A percentile compares a stretch with the other conserved stretches of the same genome.
Evolutionary conservation across 306 rosid genomes (phyloP).

Genomic region (Lathyrus tuberosus): DNA sequence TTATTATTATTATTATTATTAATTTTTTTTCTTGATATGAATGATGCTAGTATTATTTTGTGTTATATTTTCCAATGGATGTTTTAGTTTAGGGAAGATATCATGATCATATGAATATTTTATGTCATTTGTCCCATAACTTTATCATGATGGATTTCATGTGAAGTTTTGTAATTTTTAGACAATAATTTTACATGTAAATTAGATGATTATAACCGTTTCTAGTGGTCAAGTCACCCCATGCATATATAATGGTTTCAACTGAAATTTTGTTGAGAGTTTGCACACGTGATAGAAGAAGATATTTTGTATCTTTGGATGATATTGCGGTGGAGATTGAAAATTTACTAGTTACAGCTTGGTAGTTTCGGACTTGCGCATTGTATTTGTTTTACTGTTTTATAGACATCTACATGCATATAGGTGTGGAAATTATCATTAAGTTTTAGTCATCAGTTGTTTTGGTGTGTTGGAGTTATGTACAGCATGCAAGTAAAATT

Average conservation of each 20-base stretch:
- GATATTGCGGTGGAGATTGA: background rate
- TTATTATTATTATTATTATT: background rate
- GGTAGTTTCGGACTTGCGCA: background rate
- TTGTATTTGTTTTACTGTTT: background rate
- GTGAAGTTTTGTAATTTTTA: constrained; percentile 7
- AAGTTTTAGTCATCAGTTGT: background rate
- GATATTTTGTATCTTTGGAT: too few species aligned
- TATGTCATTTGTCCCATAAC: background rate
- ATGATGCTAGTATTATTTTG: background rate
- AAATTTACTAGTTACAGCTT: background rate
- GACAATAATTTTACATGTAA: constrained; percentile 2
- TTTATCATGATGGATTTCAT: background rate
- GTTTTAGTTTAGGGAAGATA: constrained; percentile 6
- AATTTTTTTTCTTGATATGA: too few species aligned
- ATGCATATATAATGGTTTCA: constrained; percentile 26
- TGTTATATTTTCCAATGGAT: constrained; percentile 31
- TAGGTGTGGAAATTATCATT: background rate
- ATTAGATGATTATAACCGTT: background rate
- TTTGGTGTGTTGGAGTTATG: background rate
- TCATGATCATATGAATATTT: background rate
- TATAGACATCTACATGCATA: background rate
- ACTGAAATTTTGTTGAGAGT: background rate
- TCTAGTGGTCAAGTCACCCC: constrained; percentile 20
- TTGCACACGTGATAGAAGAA: background rate
- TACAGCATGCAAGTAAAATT: background rate